Evolutionary conservation across 441 rosid genomes (phyloP), one percentile per base, ranked within the genome.

Genomic region (Populus hybrid): DNA sequence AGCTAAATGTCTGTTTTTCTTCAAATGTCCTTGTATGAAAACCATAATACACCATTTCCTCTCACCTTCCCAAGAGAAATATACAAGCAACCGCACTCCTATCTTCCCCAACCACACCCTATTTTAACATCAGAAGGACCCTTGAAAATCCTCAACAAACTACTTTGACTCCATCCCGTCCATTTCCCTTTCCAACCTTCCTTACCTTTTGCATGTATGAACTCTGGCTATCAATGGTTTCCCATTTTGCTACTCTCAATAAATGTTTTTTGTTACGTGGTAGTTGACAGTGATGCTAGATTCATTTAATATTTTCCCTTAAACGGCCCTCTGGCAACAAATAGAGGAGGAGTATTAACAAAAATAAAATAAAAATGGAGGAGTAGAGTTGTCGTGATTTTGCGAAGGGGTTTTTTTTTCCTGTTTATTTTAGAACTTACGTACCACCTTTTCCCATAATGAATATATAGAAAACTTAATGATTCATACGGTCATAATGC

Each of bases 191-290:
- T 71, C 24, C 7, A 61, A 61, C 71, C 76, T 69, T 16, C 69
- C 76, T 69, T 10, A 28, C 50, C 61, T 61, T 73, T 53, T 23
- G 34, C 68, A 6, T 66, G 32, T 67, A 8, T n/a, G 8, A 59
- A n/a, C 72, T 64, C 70, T 20, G 8, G 3, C 12, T 21, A 68
- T 72, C 21, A 36, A 20, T 69, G 24, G 26, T 74, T 74, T 24
- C 82, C 78, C 35, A 26, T 81, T 57, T 50, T 71, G 23, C 46
- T 59, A 38, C 61, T 75, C 74, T 75, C 76, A 80, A 64, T 72
- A n/a, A 80, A 82, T 81, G 83, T 76, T n/a, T 57, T 61, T 73
- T 78, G 87, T 82, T 85, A 63, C 79, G 35, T 36, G 81, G 85
- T 82, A 61, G 80, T 66, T 80, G 87, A 72, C 68, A 73, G 23